phyloP scores from a whole-genome alignment of 2,329 filamentous ascomycete genomes.

The Thelonectria olida region DNA sequence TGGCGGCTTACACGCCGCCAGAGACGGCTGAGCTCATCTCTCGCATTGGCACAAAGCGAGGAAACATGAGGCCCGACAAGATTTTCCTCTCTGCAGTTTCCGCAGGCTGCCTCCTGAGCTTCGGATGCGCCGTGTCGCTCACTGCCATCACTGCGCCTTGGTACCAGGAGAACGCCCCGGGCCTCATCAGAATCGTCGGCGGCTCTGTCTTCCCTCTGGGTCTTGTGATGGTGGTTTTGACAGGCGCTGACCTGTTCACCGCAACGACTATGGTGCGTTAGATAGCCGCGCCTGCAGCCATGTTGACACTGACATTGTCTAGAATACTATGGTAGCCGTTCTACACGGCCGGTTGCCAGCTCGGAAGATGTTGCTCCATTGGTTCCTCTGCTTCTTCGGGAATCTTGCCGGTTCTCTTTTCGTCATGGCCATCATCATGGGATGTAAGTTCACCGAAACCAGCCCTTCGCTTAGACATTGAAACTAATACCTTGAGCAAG shows the following conservation, averaged over 20 bases:
- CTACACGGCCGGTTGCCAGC: constrained; percentile 29
- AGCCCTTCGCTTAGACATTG: too few relatives aligned
- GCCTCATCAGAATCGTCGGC: constrained; percentile 33
- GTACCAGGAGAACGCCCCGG: constrained; percentile 35
- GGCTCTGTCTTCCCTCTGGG: constrained; percentile 35
- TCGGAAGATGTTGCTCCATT: constrained; percentile 44
- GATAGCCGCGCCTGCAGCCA: too few relatives aligned
- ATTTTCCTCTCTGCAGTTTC: constrained; percentile 33
- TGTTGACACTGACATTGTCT: not conserved
- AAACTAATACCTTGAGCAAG: too few relatives aligned
- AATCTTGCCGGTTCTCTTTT: constrained; percentile 60
- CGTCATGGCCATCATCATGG: constrained; percentile 57
- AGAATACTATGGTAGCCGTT: constrained; percentile 37
- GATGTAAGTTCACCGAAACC: constrained; percentile 35
- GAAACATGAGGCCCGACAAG: constrained; percentile 30
- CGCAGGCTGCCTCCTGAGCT: constrained; percentile 32
- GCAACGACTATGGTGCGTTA: constrained; percentile 32
- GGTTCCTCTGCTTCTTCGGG: constrained; percentile 58
- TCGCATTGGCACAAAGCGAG: constrained; percentile 29
- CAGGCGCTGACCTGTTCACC: constrained; percentile 34
- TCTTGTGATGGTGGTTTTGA: constrained; percentile 32
- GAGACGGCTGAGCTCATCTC: constrained; percentile 34
- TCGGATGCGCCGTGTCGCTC: constrained; percentile 34
- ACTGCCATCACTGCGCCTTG: constrained; percentile 33
- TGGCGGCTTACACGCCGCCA: constrained; percentile 32